Conservation (phyloP, 148 eudicot genomes). For the Cornus kousa region DNA sequence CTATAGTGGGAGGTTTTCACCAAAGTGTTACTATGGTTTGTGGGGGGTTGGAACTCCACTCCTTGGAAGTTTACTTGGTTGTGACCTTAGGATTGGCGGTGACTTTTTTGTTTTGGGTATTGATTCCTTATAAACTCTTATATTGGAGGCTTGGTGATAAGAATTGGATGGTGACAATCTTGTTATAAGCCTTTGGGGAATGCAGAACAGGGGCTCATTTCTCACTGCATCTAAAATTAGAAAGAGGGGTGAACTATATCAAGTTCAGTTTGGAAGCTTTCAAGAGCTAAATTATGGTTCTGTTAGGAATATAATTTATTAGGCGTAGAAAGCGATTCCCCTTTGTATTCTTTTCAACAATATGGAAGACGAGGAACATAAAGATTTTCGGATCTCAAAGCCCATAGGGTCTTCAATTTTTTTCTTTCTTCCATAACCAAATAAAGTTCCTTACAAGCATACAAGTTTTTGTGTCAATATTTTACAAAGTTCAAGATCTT, state of each 20-base stretch:
- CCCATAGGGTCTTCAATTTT: no score
- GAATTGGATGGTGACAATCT: background rate
- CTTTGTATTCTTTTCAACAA: background rate
- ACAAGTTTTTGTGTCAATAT: background rate
- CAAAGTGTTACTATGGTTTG: background rate
- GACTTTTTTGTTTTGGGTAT: background rate
- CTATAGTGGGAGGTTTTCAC: background rate
- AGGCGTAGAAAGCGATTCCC: background rate
- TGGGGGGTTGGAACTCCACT: background rate
- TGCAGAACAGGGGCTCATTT: no score
- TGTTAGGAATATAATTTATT: no score
- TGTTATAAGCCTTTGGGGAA: background rate
- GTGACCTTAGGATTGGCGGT: background rate
- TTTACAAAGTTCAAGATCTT: background rate
- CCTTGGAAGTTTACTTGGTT: background rate
- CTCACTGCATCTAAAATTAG: no score
- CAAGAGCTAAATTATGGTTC: background rate
- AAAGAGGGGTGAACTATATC: background rate
- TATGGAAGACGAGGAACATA: no score
- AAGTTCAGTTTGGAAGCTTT: background rate
- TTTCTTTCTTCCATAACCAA: background rate
- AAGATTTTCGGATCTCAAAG: no score
- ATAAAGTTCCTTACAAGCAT: background rate
- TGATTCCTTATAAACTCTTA: background rate
- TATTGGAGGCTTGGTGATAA: background rate